phyloP scores from a whole-genome alignment of 2,329 filamentous ascomycete species.

The Cercospora brassicicola region DNA sequence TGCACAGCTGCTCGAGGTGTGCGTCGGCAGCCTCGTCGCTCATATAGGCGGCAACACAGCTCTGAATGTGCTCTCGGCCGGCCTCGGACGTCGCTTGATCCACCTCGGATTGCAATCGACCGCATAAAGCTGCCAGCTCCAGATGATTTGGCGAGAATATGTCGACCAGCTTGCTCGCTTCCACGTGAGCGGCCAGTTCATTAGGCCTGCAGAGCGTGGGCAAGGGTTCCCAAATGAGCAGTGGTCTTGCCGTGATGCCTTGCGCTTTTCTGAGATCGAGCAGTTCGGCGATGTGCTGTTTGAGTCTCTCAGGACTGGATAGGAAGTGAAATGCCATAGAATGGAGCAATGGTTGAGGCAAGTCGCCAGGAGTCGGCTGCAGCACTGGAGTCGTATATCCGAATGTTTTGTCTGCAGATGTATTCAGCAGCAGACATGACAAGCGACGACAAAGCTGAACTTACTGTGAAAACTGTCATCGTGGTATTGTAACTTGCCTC shows the following conservation, averaged over 20 bases:
- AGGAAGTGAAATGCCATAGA: slow-evolving; percentile 32
- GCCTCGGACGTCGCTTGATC: slow-evolving; percentile 5
- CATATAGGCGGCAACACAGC: slow-evolving; percentile 28
- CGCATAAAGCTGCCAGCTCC: slow-evolving; percentile 32
- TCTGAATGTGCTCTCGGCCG: slow-evolving; percentile 26
- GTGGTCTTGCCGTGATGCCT: slow-evolving; percentile 16
- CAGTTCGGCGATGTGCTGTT: slow-evolving; percentile 22
- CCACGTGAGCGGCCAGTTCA: slow-evolving; percentile 25
- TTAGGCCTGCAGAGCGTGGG: slow-evolving; percentile 31
- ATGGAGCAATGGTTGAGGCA: slow-evolving; percentile 15
- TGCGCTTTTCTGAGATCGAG: slow-evolving; percentile 8
- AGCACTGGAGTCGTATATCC: slow-evolving; percentile 17
- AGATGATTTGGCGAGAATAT: slow-evolving; percentile 38
- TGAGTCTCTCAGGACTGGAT: slow-evolving; percentile 25
- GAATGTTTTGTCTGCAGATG: slow-evolving; percentile 15
- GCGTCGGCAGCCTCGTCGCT: slow-evolving; percentile 10
- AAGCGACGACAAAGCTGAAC: neutral
- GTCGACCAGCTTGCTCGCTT: slow-evolving; percentile 25
- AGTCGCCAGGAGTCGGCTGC: slow-evolving; percentile 13
- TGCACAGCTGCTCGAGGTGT: slow-evolving; percentile 19
- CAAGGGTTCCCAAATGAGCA: slow-evolving; percentile 36
- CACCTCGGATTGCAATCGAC: slow-evolving; percentile 11
- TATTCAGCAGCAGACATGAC: neutral
- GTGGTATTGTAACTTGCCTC: slow-evolving; percentile 18
- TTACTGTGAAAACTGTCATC: slow-evolving; percentile 14